A percentile compares a stretch with the other conserved stretches of the same genome.
These are phyloP conservation scores for Cicer pinnatifidum DNA, from an alignment of 306 rosid genomes.

Conservation along the genomic window DNA sequence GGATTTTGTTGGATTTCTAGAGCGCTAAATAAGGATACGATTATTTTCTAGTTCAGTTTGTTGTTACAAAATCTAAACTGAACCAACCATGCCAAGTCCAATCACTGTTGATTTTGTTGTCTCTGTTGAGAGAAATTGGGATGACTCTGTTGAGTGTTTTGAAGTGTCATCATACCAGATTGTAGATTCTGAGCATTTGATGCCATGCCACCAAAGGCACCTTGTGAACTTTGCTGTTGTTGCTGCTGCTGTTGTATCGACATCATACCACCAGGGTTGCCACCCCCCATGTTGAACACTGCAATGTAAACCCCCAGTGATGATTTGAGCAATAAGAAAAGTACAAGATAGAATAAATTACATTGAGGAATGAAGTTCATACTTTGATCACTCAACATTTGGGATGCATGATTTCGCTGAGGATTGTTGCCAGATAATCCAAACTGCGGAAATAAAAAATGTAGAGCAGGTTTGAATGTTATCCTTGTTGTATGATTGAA, in stretches of 20 bases:
- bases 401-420: slow-evolving; percentile 82
- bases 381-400: slow-evolving; percentile 86
- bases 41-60: not conserved
- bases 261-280: slow-evolving; percentile 81
- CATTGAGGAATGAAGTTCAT: slow-evolving; percentile 44
- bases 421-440: slow-evolving; percentile 81
- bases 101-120: slow-evolving; percentile 84
- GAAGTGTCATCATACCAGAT: slow-evolving; percentile 74
- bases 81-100: slow-evolving; percentile 17
- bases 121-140: slow-evolving; percentile 87
- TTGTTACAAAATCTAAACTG: slow-evolving; percentile 23
- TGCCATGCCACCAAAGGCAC: slow-evolving; percentile 74
- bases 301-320: slow-evolving; percentile 47
- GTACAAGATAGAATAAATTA: slow-evolving; percentile 29
- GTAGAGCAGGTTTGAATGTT: slow-evolving; percentile 39
- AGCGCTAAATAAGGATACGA: not conserved
- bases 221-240: slow-evolving; percentile 69
- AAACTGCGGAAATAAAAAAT: slow-evolving; percentile 52
- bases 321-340: slow-evolving; percentile 29
- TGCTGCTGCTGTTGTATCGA: slow-evolving; percentile 63
- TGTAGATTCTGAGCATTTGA: slow-evolving; percentile 80
- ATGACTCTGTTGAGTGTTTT: slow-evolving; percentile 70
- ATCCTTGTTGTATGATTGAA: slow-evolving; percentile 25
- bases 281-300: slow-evolving; percentile 87
- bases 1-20: not conserved